Conservation (phyloP, 805 yeast genomes). For the Peterozyma xylosa region DNA sequence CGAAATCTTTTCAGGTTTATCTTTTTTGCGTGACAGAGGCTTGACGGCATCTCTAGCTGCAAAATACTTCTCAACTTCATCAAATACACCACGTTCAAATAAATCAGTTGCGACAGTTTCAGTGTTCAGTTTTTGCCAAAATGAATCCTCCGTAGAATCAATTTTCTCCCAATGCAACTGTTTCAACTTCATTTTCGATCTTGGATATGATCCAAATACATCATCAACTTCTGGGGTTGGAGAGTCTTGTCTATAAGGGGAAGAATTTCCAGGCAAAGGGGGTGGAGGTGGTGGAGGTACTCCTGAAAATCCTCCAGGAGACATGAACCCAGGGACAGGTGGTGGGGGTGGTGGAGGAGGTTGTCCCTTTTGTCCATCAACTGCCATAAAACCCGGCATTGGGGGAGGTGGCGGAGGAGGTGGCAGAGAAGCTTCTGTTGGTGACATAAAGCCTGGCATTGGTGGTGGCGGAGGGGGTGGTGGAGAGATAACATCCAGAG, state of each 20-base stretch:
- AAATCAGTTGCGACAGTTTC: conserved; percentile 39
- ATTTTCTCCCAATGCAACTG: conserved; percentile 97
- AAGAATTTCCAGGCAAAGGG: conserved; percentile 8
- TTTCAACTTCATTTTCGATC: conserved; percentile 74
- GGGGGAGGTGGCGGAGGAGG: conserved; percentile 26
- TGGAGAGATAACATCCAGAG: conserved; percentile 8
- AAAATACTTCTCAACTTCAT: conserved; percentile 54
- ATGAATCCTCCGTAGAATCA: conserved; percentile 75
- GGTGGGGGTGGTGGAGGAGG: conserved; percentile 24
- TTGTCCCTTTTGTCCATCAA: conserved; percentile 9
- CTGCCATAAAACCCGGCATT: conserved; percentile 14
- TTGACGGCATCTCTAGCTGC: conserved; percentile 23
- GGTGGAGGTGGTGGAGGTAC: conserved; percentile 20
- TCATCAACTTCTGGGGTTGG: conserved; percentile 16
- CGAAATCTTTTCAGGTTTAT: conserved; percentile 48
- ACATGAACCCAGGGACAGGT: conserved; percentile 10
- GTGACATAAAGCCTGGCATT: conserved; percentile 13
- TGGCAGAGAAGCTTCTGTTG: conserved; percentile 17
- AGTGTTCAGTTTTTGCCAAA: conserved; percentile 64
- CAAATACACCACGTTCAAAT: conserved; percentile 52
- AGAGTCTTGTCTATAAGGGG: conserved; percentile 7
- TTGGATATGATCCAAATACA: conserved; percentile 44
- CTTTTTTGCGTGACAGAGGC: conserved; percentile 15
- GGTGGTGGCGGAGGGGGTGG: conserved; percentile 27
- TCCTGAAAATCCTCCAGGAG: background rate